Evolutionary conservation across 345 rosid genomes (phyloP).

Genomic region (Syzygium jambos): DNA sequence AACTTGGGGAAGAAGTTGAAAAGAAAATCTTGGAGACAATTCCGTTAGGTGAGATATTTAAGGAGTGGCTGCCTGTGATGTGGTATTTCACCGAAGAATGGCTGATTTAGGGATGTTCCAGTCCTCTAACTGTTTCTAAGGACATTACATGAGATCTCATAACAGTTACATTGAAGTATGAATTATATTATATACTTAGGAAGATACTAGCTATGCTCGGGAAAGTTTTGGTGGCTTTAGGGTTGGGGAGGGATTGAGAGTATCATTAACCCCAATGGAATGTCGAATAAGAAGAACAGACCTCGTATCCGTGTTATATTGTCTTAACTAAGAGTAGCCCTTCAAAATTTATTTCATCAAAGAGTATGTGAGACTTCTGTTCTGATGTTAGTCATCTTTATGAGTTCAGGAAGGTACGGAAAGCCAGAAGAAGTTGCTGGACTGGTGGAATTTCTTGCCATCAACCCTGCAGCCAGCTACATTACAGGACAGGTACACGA

Average conservation of each 20-base stretch:
- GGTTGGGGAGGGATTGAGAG: not conserved
- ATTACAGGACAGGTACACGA: constrained; percentile 82
- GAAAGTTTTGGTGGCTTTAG: not conserved
- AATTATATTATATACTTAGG: not conserved
- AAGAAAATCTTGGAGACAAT: constrained; percentile 82
- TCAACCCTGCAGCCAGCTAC: constrained; percentile 79
- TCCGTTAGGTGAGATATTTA: constrained; percentile 56
- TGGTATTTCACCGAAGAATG: not conserved
- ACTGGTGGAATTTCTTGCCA: constrained; percentile 27
- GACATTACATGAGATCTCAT: not conserved
- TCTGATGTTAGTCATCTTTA: no score
- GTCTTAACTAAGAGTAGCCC: not conserved
- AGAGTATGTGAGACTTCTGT: no score
- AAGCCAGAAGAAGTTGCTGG: no score
- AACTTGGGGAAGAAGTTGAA: constrained; percentile 48
- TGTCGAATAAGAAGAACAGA: not conserved
- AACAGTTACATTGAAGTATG: not conserved
- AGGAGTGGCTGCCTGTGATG: not conserved
- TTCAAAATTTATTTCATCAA: no score
- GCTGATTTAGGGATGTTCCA: not conserved
- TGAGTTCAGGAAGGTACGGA: no score
- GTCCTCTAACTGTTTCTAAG: not conserved
- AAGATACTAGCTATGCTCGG: not conserved
- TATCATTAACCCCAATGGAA: not conserved
- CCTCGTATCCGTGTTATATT: not conserved